Evolutionary conservation across 805 yeast genomes (phyloP), one percentile per base, ranked within the genome.

Genomic region (Saturnispora dispora): DNA sequence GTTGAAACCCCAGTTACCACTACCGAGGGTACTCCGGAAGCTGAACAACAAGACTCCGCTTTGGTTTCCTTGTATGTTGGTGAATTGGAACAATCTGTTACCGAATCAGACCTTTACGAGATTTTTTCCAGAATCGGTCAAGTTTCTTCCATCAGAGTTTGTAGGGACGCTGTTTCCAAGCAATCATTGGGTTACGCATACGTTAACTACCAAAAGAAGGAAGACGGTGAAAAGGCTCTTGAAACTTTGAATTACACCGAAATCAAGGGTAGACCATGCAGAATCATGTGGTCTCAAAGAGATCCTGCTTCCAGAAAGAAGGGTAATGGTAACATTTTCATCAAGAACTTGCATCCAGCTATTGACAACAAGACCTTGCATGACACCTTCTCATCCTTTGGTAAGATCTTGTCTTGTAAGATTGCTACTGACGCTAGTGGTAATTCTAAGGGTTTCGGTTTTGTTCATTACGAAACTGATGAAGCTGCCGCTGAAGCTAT

Each of bases 221-320:
- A 78, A 58, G 97, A 93, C 67, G 98, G 96, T 67, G 89, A 84
- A 75, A 83, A 79, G 67, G 99, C 99, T 57, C 77, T 93, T 70
- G 95, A 89, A 69, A 93, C 88, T 73, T 81, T 93, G 73, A 93
- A 91, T 88, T 93, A 93, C 78, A 74, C 89, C 54, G 82, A 82
- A 65, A 83, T 93, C 75, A 90, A 90, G 72, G 97, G 96, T 67
- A 88, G 85, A 67, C 89, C 96, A 65, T 89, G 97, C 76, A 88
- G 99, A 74, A 91, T 93, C 77, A 93, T 93, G 98, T 89, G 98
- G 97, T 89, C 97, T 61, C 98, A 93, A 78, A 88, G 98, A 76
- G 98, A 93, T 71, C 98, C 99, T 59, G 79, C 96, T 56, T 71
- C 83, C 65, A 87, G 99, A 80, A 88, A 84, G 79, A 83, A 83